Conservation (phyloP, 164 flowering plant species). For the Tetrastigma voinierianum region DNA sequence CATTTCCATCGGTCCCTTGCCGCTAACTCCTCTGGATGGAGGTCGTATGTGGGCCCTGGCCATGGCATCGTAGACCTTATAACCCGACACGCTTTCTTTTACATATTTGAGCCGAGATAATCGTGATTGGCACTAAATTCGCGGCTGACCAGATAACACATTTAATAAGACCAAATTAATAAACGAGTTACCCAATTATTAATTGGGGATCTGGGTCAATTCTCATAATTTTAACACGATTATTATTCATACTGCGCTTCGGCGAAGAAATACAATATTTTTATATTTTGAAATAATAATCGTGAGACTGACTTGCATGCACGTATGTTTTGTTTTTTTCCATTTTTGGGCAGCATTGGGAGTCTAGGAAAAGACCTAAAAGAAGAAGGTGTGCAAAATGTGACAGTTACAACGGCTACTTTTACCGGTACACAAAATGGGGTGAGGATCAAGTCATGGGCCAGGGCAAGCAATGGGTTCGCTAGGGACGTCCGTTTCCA, state of each 20-base stretch:
- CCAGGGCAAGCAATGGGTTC: slow-evolving; percentile 59
- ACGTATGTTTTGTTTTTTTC: background rate
- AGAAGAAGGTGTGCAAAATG: slow-evolving; percentile 67
- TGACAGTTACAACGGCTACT: slow-evolving; percentile 50
- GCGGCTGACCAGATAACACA: no score
- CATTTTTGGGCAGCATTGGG: slow-evolving; percentile 50
- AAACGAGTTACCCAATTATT: no score
- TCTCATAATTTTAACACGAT: no score
- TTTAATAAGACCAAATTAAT: no score
- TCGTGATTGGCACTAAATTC: no score
- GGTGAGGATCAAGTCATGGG: slow-evolving; percentile 77
- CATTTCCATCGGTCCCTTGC: slow-evolving; percentile 52
- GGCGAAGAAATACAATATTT: no score
- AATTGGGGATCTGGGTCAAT: no score
- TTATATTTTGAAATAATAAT: no score
- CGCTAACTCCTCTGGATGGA: slow-evolving; percentile 43
- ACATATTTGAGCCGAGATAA: no score
- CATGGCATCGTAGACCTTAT: slow-evolving; percentile 49
- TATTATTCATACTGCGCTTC: no score
- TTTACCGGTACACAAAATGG: slow-evolving; percentile 64
- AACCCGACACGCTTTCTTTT: background rate
- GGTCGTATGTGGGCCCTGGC: slow-evolving; percentile 67
- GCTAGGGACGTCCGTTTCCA: slow-evolving; percentile 50
- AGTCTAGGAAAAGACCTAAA: slow-evolving; percentile 51
- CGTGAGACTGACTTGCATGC: background rate